Evolutionary conservation across 768 basidiomycete species (phyloP).

Genomic region (Cystobasidium tubakii): DNA sequence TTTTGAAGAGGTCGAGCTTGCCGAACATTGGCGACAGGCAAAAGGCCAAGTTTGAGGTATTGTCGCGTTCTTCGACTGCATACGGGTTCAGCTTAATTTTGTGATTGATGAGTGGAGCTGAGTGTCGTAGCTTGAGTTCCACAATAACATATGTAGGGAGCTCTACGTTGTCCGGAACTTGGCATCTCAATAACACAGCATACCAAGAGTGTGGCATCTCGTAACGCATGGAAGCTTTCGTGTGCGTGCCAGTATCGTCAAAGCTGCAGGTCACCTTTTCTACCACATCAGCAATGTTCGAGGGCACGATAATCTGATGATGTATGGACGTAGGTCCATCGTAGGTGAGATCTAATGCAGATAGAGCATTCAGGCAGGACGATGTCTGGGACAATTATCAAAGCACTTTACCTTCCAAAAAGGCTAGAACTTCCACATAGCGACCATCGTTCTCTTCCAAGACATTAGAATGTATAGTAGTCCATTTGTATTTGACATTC

Average conservation of each 20-base stretch:
- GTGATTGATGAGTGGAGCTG: not conserved
- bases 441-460: not conserved
- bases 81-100: not conserved
- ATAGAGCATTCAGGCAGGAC: no score
- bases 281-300: not conserved
- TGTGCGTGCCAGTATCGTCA: not conserved
- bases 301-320: not conserved
- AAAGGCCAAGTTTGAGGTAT: not conserved
- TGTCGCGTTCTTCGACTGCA: not conserved
- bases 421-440: not conserved
- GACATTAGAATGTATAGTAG: not conserved
- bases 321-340: not conserved
- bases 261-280: not conserved
- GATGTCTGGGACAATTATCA: not conserved
- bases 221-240: not conserved
- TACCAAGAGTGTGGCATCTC: not conserved
- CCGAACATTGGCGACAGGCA: constrained; percentile 30
- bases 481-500: not conserved
- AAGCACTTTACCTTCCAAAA: not conserved
- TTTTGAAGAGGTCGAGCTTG: not conserved
- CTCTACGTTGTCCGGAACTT: not conserved
- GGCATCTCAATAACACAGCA: not conserved
- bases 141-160: not conserved
- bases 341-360: not conserved
- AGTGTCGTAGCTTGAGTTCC: not conserved